Base-by-base conservation (phyloP, 1,139 yeast species). In the Yamadazyma pseudoaaseri region DNA sequence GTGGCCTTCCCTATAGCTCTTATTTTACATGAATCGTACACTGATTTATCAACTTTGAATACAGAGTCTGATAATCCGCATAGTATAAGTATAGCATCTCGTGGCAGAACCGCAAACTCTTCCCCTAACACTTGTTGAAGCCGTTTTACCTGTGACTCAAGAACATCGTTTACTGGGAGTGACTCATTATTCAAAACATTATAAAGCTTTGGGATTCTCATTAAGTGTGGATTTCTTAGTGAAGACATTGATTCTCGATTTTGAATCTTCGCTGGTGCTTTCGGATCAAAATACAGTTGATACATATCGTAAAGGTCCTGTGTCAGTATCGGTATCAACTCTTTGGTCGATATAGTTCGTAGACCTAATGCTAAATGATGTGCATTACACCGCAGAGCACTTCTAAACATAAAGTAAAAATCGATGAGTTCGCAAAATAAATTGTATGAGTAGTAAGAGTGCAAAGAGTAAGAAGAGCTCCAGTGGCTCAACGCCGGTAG, bases 11-110 rank as follows among this genome's bases (percentile, higher is more conserved):
- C 45, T 23, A 41, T 8, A 6, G 33, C 21, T 37, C 46, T 33
- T 38, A 43, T 29, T 26, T 43, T 47, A 9, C 26, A 34, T 4
- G 54, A 35, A 16, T 48, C 48, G 21, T 43, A 38, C 3, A 8
- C 10, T 4, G 8, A 20, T 11, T 24, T 17, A 2, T 33, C 27
- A 13, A 24, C 17, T 7, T 18, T 16, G 4, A 30, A 17, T 6
- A 27, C 36, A 3, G 48, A 35, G 20, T 45, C 37, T 16, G 53
- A 43, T 11, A 54, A 31, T 5, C 63, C 65, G 42, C 55, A 50
- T 11, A 54, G 27, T 3, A 58, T 45, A 17, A 46, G 34, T 6
- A 54, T 20, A 15, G 47, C 48, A 37, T 62, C 68, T 26, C 47
- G 38, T 2, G 45, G 23, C 51, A 49, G 56, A 6, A 62, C 34